Percentiles rank a stretch among this genome's conserved stretches.
These are phyloP conservation scores for Mycena indigotica DNA, from an alignment of 768 basidiomycete genomes.

Conservation along the genomic window DNA sequence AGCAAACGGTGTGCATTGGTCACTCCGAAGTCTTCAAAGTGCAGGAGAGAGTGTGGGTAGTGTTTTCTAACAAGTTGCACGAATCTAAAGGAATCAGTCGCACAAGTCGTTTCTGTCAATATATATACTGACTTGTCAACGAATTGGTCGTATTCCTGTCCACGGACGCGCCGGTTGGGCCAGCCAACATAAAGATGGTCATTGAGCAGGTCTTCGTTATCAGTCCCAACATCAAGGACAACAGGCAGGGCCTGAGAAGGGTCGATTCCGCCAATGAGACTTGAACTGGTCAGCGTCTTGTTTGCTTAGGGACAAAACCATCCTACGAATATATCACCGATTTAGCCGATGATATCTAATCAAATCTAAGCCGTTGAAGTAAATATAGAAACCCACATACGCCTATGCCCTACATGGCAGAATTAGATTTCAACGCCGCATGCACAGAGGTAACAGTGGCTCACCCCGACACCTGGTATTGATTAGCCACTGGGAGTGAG, in stretches of 20 bases:
- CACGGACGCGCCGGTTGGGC: slow-evolving; percentile 67
- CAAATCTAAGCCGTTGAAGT: neutral
- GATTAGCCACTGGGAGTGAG: neutral
- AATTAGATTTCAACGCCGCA: neutral
- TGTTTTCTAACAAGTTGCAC: slow-evolving; percentile 77
- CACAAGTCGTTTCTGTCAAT: neutral
- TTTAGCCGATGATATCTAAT: slow-evolving; percentile 74
- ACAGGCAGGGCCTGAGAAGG: slow-evolving; percentile 61
- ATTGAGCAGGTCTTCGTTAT: slow-evolving; percentile 63
- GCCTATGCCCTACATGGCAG: slow-evolving; percentile 45
- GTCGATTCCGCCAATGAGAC: slow-evolving; percentile 67
- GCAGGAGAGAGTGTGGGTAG: slow-evolving; percentile 64
- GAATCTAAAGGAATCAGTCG: slow-evolving; percentile 49
- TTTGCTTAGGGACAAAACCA: neutral
- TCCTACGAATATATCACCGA: slow-evolving; percentile 71
- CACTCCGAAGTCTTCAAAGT: slow-evolving; percentile 88
- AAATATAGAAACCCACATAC: slow-evolving; percentile 34
- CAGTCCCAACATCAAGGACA: slow-evolving; percentile 75
- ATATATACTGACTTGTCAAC: slow-evolving; percentile 59
- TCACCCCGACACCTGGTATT: slow-evolving; percentile 74
- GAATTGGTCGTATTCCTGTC: slow-evolving; percentile 75
- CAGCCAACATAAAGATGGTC: slow-evolving; percentile 77
- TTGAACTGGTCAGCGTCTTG: slow-evolving; percentile 23
- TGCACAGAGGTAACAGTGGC: slow-evolving; percentile 10
- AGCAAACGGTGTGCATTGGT: slow-evolving; percentile 73